Conservation (phyloP, 768 basidiomycete species). For the Rubroboletus pulcherrimus region DNA sequence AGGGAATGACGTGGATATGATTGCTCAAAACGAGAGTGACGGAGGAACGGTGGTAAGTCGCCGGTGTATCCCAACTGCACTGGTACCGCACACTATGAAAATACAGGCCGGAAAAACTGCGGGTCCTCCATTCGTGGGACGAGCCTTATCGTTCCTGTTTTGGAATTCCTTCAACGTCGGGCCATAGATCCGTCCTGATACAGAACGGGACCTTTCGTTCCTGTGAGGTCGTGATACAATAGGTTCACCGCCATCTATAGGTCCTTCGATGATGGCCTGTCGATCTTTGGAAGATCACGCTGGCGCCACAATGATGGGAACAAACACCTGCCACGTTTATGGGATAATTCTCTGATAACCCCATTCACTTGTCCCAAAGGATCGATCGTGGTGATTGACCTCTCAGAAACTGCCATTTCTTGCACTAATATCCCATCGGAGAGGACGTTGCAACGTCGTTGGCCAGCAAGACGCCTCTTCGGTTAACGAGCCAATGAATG, state of each 20-base stretch:
- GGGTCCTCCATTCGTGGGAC: conserved; percentile 10
- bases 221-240: background rate
- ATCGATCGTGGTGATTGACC: conserved; percentile 1
- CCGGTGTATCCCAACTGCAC: background rate
- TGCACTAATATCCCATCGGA: background rate
- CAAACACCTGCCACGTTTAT: background rate
- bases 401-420: background rate
- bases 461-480: background rate
- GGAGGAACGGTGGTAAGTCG: conserved; percentile 1
- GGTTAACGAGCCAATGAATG: background rate
- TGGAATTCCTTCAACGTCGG: background rate
- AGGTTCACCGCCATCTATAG: background rate
- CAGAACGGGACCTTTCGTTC: background rate
- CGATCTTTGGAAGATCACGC: conserved; percentile 10
- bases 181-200: conserved; percentile 7
- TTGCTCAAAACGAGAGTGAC: background rate
- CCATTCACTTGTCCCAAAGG: background rate
- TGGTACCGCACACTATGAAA: background rate
- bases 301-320: conserved; percentile 1
- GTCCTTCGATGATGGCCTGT: conserved; percentile 3
- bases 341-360: background rate
- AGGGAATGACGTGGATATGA: background rate
- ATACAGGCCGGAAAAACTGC: background rate
- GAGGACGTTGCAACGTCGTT: background rate
- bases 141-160: conserved; percentile 2